phyloP scores from a whole-genome alignment of 345 rosid species.

The Melaleuca alternifolia region DNA sequence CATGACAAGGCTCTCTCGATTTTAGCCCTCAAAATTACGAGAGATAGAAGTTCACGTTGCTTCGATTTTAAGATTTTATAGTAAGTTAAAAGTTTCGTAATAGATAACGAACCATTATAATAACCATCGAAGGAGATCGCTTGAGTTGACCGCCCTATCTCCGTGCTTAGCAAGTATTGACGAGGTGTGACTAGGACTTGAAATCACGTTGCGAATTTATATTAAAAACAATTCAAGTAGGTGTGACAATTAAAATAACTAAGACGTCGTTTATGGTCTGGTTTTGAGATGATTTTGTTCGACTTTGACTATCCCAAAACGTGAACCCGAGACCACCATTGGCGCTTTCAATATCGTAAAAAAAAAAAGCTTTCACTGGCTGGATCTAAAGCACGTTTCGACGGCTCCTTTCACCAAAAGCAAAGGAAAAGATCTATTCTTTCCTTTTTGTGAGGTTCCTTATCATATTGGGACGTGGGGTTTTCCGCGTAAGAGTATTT shows the following conservation, averaged over 20 bases:
- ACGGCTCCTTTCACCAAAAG: not conserved
- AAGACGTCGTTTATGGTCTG: not conserved
- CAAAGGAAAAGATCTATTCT: not conserved
- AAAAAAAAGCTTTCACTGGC: not conserved
- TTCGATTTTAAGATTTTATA: rapidly evolving
- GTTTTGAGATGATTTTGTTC: not conserved
- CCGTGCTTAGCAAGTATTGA: not conserved
- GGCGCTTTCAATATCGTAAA: not conserved
- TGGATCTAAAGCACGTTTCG: not conserved
- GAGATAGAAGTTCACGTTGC: not conserved
- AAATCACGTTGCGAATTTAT: not conserved
- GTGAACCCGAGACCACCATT: not conserved
- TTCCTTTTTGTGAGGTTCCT: not conserved
- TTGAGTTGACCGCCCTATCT: not conserved
- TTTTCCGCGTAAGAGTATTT: not conserved
- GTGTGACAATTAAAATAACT: not conserved
- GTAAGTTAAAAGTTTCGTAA: rapidly evolving
- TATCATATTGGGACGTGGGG: not conserved
- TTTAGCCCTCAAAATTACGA: not conserved
- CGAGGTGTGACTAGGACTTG: not conserved
- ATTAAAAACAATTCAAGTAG: not conserved
- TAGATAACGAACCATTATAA: not conserved
- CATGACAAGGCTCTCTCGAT: not conserved
- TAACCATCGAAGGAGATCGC: rapidly evolving
- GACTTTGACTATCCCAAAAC: not conserved